Base-by-base conservation (phyloP, 768 basidiomycete genomes). In the Russula virescens region DNA sequence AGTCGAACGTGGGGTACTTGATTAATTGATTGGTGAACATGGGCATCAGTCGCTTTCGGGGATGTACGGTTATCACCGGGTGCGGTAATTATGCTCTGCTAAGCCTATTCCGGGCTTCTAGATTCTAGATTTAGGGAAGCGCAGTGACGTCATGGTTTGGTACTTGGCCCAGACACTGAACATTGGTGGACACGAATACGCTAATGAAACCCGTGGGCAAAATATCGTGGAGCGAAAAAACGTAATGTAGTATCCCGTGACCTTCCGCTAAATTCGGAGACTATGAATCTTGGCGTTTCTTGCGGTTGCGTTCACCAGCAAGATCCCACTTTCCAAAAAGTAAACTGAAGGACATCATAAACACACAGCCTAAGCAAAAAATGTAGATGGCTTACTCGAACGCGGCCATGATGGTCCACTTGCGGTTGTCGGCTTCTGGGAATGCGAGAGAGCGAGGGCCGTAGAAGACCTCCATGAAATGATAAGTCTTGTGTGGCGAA, bases 341-440 rank as follows among this genome's bases (percentile, higher is more conserved):
- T 35, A 73, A 60, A 54, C 74, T 75, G 53, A n/a, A 26, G 2
- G 42, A 34, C 14, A 23, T 13, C 77, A 46, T 81, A 60, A 47
- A 72, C 60, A 56, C 71, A 70, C 61, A 26, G 64, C 40, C 13
- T 49, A 19, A 38, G 43, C 55, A 48, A 46, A 54, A 16, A 55
- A 55, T 14, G 46, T 14, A 40, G 5, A 25, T 7, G 46, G 42
- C 88, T 60, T 69, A 93, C 91, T 94, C 91, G 69, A 97, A 96
- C 13, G 83, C 74, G 16, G 94, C 91, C 86, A 95, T 92, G 69
- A 87, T 96, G 0, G 94, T 94, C 95, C 94, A 96, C 73, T 94
- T 95, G 62, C 96, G 83, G 77, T 99, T 99, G 76, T 98, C 95
- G 0, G 94, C 88, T 75, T 94, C 94, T 18, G 84, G 88, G 82